phyloP scores from a whole-genome alignment of 352 stramenopile genomes.

The Phytopythium delawarense region DNA sequence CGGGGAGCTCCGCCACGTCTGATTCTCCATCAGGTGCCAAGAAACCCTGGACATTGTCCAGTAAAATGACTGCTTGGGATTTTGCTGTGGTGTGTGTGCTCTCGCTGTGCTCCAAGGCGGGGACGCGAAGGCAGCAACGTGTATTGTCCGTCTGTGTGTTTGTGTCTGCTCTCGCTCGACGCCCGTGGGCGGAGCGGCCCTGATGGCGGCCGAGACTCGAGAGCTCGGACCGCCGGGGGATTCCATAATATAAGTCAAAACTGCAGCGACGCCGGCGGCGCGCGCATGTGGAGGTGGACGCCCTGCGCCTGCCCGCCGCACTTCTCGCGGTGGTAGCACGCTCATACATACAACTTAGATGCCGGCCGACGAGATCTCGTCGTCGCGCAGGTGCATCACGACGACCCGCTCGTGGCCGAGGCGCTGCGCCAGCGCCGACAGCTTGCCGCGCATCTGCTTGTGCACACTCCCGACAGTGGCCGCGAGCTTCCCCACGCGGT shows the following conservation, averaged over 20 bases:
- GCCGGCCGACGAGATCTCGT: slow-evolving; percentile 45
- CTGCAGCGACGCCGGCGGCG: not conserved
- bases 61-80: no score
- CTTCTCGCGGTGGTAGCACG: not conserved
- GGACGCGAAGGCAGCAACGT: not conserved
- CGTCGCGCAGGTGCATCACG: slow-evolving; percentile 25
- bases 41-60: no score
- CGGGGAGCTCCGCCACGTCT: not conserved
- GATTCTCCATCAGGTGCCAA: not conserved
- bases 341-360: slow-evolving; percentile 26
- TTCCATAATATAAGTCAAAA: slow-evolving; percentile 11
- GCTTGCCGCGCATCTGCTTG: slow-evolving; percentile 40
- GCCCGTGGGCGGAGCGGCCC: not conserved
- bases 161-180: not conserved
- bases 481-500: slow-evolving; percentile 33
- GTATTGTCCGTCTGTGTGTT: not conserved
- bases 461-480: slow-evolving; percentile 49
- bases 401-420: slow-evolving; percentile 32
- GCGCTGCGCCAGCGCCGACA: slow-evolving; percentile 38
- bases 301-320: not conserved
- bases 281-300: not conserved
- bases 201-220: not conserved
- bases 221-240: not conserved
- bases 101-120: no score
- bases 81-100: not conserved